Evolutionary conservation across 2,329 filamentous ascomycete genomes (phyloP).

Genomic region (Fulvia fulva): DNA sequence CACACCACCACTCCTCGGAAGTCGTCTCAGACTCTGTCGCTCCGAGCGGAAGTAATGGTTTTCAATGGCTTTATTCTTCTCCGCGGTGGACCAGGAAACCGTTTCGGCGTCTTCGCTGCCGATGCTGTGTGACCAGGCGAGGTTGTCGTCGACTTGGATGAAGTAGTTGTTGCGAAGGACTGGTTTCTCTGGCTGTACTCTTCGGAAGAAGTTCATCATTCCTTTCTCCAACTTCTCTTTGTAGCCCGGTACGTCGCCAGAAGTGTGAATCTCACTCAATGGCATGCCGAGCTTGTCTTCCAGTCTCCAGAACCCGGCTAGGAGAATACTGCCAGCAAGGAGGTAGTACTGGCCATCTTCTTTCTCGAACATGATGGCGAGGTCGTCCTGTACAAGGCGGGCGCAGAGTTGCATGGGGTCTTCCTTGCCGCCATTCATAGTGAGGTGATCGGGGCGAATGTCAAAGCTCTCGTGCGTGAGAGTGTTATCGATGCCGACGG

Average conservation of each 20-base stretch:
- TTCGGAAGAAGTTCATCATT: constrained; percentile 76
- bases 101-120: constrained; percentile 62
- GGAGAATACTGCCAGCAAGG: constrained; percentile 68
- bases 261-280: constrained; percentile 74
- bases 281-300: constrained; percentile 78
- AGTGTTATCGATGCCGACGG: constrained; percentile 64
- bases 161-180: constrained; percentile 79
- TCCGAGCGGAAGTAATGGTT: constrained; percentile 76
- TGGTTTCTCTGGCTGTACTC: constrained; percentile 64
- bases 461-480: constrained; percentile 70
- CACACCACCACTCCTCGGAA: constrained; percentile 45
- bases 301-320: constrained; percentile 80
- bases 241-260: constrained; percentile 70
- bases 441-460: constrained; percentile 58
- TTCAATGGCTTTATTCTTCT: constrained; percentile 68
- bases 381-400: constrained; percentile 73
- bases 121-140: constrained; percentile 74
- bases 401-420: constrained; percentile 75
- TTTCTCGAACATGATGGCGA: constrained; percentile 77
- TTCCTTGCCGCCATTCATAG: constrained; percentile 45
- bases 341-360: constrained; percentile 77
- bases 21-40: constrained; percentile 63
- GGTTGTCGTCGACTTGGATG: constrained; percentile 74
- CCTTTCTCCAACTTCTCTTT: constrained; percentile 68
- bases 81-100: constrained; percentile 70